Percentiles rank a stretch among this genome's conserved stretches.
Evolutionary conservation across 2,329 filamentous ascomycete species (phyloP).

Genomic region (Colletotrichum sp.): DNA sequence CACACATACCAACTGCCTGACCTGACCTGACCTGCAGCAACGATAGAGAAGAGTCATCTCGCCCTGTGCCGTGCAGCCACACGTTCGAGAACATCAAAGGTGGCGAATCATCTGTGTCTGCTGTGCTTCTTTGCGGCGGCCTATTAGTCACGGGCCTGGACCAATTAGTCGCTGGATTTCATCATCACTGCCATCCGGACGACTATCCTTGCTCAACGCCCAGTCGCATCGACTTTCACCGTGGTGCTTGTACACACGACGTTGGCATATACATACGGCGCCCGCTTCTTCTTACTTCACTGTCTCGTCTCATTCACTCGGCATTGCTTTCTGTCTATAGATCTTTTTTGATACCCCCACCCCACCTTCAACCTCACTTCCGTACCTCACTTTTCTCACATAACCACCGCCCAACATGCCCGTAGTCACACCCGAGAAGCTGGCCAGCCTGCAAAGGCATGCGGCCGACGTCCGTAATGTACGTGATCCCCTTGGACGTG

Average conservation of each 20-base stretch:
- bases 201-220: not conserved
- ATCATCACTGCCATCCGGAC: not conserved
- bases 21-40: not conserved
- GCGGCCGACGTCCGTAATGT: conserved; percentile 93
- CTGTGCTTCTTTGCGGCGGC: not conserved
- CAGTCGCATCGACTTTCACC: not conserved
- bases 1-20: not conserved
- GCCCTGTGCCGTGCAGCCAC: not conserved
- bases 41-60: not conserved
- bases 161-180: conserved; percentile 2
- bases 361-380: not conserved
- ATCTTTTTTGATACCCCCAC: conserved; percentile 1
- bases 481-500: conserved; percentile 24
- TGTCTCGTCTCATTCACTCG: not conserved
- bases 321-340: conserved; percentile 14
- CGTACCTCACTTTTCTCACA: not conserved
- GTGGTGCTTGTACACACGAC: not conserved
- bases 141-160: conserved; percentile 13
- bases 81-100: not conserved
- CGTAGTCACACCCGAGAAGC: conserved; percentile 87
- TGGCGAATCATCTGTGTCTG: conserved; percentile 4
- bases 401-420: conserved; percentile 67
- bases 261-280: not conserved
- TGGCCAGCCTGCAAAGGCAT: conserved; percentile 87
- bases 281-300: not conserved